These are phyloP conservation scores for Protomyces inundatus DNA, from an alignment of 1,139 yeast genomes.

Conservation along the genomic window DNA sequence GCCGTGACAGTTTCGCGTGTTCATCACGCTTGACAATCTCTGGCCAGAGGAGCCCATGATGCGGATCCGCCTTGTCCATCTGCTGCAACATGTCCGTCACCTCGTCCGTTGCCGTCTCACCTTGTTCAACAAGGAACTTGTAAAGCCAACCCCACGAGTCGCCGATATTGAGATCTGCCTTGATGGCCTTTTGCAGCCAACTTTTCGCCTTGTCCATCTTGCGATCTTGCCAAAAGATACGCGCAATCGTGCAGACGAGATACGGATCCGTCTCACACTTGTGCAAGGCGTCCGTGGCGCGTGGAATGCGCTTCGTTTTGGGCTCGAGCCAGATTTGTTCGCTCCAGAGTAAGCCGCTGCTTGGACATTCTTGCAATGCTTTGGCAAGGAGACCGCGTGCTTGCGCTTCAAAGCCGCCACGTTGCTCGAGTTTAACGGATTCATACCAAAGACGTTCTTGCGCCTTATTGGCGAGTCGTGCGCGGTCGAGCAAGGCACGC, in stretches of 20 bases:
- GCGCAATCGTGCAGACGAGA: conserved; percentile 61
- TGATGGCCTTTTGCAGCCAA: conserved; percentile 71
- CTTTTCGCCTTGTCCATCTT: conserved; percentile 59
- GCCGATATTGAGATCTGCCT: conserved; percentile 55
- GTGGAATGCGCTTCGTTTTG: conserved; percentile 53
- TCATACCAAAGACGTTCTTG: conserved; percentile 54
- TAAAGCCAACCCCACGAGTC: conserved; percentile 74
- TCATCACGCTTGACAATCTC: conserved; percentile 14
- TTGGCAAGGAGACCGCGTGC: conserved; percentile 55
- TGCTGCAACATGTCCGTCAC: conserved; percentile 2
- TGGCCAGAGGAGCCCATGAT: conserved; percentile 23
- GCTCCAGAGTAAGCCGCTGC: conserved; percentile 59
- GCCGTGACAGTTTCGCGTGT: neutral
- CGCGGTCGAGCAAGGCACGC: conserved; percentile 67
- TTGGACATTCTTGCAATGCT: conserved; percentile 59
- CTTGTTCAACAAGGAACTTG: conserved; percentile 38
- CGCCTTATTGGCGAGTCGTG: conserved; percentile 50
- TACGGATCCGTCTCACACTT: conserved; percentile 57
- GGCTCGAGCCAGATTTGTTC: conserved; percentile 50
- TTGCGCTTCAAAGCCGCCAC: conserved; percentile 48
- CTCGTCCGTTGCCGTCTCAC: neutral
- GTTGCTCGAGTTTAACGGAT: conserved; percentile 55
- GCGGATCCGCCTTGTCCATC: conserved; percentile 19
- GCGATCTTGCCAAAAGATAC: conserved; percentile 63
- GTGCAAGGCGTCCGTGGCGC: conserved; percentile 67